Percentiles rank a stretch among this genome's conserved stretches.
phyloP scores from a whole-genome alignment of 2,329 filamentous ascomycete species.

The Talaromyces piceae region DNA sequence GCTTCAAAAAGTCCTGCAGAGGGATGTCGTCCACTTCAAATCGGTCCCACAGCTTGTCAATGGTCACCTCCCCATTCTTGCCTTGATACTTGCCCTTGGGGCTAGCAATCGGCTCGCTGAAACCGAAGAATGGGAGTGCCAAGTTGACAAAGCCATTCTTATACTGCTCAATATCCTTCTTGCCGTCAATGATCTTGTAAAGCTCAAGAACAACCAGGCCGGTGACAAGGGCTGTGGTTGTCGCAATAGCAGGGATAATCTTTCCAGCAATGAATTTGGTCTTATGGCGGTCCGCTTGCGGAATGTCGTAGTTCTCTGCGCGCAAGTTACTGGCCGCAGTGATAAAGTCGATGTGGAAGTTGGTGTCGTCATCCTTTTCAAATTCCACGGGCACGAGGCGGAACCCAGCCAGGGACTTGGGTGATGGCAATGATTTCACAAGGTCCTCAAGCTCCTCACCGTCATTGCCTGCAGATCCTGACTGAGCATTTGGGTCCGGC shows the following conservation, averaged over 20 bases:
- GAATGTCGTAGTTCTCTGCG: constrained; percentile 96
- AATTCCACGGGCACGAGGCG: constrained; percentile 90
- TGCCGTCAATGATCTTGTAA: constrained; percentile 94
- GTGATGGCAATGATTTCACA: constrained; percentile 63
- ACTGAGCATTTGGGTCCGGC: constrained; percentile 74
- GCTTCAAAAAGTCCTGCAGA: constrained; percentile 70
- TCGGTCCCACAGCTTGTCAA: constrained; percentile 97
- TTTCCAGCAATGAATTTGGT: constrained; percentile 99
- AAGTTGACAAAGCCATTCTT: constrained; percentile 99
- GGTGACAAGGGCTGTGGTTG: constrained; percentile 90
- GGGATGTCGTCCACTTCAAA: constrained; percentile 87
- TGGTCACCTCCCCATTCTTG: constrained; percentile 64
- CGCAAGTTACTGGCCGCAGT: constrained; percentile 93
- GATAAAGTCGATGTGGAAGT: constrained; percentile 98
- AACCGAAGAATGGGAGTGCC: constrained; percentile 93
- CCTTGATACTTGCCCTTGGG: constrained; percentile 87
- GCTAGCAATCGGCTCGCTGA: constrained; percentile 91
- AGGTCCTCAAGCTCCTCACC: constrained; percentile 68
- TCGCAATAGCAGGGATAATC: constrained; percentile 98
- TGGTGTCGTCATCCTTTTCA: constrained; percentile 97
- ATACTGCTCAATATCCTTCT: constrained; percentile 95
- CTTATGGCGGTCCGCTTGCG: constrained; percentile 86
- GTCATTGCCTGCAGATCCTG: constrained; percentile 56
- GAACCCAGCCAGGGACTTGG: constrained; percentile 77
- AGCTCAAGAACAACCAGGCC: constrained; percentile 87